A percentile compares a stretch with the other conserved stretches of the same genome.
phyloP scores from a whole-genome alignment of 805 yeast genomes.

The Candida sanyiensis region DNA sequence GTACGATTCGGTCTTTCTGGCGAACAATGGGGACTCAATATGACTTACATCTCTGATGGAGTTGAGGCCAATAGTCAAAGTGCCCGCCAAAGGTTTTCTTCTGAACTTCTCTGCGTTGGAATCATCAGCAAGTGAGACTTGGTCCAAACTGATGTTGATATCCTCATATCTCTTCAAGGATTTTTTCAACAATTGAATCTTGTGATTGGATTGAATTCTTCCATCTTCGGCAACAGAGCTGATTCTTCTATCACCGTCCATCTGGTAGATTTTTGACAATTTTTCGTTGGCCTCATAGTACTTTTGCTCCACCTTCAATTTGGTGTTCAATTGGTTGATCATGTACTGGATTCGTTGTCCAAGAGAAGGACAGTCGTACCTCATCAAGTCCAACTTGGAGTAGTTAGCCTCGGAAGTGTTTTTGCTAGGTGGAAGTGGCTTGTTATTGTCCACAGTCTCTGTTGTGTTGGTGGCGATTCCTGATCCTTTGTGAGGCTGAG shows the following conservation, averaged over 20 bases:
- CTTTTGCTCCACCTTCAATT: slow-evolving; percentile 89
- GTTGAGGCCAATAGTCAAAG: slow-evolving; percentile 62
- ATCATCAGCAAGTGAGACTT: slow-evolving; percentile 52
- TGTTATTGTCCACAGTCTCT: not conserved
- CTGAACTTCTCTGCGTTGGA: slow-evolving; percentile 64
- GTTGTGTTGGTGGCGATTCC: not conserved
- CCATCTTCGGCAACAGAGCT: slow-evolving; percentile 89
- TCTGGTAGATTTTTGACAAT: slow-evolving; percentile 74
- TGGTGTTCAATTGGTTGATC: slow-evolving; percentile 92
- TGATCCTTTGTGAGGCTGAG: not conserved
- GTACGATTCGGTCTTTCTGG: slow-evolving; percentile 73
- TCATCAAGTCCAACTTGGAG: slow-evolving; percentile 73
- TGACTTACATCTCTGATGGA: slow-evolving; percentile 90
- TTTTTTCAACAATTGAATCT: slow-evolving; percentile 77
- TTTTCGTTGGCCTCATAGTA: slow-evolving; percentile 91
- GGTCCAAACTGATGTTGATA: slow-evolving; percentile 66
- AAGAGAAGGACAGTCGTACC: slow-evolving; percentile 89
- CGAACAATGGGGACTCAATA: slow-evolving; percentile 74
- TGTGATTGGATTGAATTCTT: slow-evolving; percentile 73
- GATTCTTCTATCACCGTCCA: slow-evolving; percentile 85
- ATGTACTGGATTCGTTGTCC: slow-evolving; percentile 93
- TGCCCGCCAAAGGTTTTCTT: slow-evolving; percentile 80
- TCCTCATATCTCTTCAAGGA: slow-evolving; percentile 85
- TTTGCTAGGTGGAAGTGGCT: not conserved
- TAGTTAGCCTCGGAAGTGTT: slow-evolving; percentile 32